A percentile compares a stretch with the other conserved stretches of the same genome.
These are phyloP conservation scores for Luffa acutangula DNA, from an alignment of 306 rosid species.

Conservation along the genomic window DNA sequence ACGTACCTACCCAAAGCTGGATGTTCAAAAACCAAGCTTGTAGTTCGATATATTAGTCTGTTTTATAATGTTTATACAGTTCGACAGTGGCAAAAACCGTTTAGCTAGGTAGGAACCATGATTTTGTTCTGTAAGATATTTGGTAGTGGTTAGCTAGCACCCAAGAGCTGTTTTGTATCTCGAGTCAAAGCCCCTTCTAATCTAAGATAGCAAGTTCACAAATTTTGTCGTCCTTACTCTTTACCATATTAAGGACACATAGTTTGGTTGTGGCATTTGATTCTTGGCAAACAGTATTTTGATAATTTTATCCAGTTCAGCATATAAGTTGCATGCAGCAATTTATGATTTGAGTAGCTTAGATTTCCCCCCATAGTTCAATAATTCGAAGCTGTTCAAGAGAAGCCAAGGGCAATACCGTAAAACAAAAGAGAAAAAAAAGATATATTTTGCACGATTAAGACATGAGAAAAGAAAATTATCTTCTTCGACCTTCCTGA, in stretches of 20 bases:
- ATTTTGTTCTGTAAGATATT: conserved; percentile 9
- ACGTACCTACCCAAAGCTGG: neutral
- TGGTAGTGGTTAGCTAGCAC: neutral
- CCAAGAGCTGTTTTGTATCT: neutral
- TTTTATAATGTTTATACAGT: conserved; percentile 9
- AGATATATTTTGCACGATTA: too few relatives aligned
- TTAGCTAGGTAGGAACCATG: neutral
- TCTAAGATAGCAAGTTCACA: neutral
- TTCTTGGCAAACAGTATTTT: neutral
- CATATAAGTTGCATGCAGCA: neutral
- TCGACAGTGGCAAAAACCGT: neutral
- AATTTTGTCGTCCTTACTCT: neutral
- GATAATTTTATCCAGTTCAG: neutral
- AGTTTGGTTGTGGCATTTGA: neutral
- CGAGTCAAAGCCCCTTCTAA: neutral
- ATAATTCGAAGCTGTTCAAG: too few relatives aligned
- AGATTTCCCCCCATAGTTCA: too few relatives aligned
- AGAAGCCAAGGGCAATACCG: too few relatives aligned
- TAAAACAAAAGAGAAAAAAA: too few relatives aligned
- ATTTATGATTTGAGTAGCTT: neutral
- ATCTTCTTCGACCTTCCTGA: too few relatives aligned
- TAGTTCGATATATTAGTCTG: neutral
- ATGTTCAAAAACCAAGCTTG: neutral
- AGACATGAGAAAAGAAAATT: too few relatives aligned
- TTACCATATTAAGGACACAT: neutral